These are phyloP conservation scores for Suillus weaverae DNA, from an alignment of 768 basidiomycete species.

Conservation along the genomic window DNA sequence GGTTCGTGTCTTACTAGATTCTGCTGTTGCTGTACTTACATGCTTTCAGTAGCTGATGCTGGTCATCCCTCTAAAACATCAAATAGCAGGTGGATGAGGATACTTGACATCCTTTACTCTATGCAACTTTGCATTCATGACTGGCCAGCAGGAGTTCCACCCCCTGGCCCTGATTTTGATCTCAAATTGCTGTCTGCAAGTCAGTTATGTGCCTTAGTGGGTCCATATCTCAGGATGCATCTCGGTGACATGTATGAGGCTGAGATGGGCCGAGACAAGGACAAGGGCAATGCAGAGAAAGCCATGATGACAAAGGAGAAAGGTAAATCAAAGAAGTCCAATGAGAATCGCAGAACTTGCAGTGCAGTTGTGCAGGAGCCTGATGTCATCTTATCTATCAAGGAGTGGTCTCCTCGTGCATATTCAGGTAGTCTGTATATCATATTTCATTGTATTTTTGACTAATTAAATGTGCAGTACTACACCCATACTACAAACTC, in stretches of 20 bases:
- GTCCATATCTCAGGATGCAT: background rate
- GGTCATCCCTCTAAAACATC: background rate
- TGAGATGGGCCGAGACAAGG: background rate
- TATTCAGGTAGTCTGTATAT: background rate
- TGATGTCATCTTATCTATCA: background rate
- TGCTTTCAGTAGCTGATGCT: background rate
- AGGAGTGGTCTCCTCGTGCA: background rate
- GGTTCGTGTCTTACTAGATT: background rate
- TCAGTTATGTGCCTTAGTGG: background rate
- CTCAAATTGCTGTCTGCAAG: background rate
- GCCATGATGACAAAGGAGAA: background rate
- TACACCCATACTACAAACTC: background rate
- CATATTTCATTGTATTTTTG: background rate
- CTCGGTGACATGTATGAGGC: background rate
- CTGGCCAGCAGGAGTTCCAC: slow-evolving; percentile 1
- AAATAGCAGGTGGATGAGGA: background rate
- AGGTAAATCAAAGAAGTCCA: background rate
- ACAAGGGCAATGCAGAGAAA: background rate
- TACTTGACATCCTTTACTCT: background rate
- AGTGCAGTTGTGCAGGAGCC: background rate
- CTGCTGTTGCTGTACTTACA: background rate
- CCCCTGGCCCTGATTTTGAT: background rate
- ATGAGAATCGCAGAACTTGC: background rate
- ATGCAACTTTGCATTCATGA: background rate
- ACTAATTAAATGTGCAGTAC: background rate